A percentile compares a stretch with the other conserved stretches of the same genome.
phyloP scores from a whole-genome alignment of 768 basidiomycete genomes.

The Dioszegia hungarica region DNA sequence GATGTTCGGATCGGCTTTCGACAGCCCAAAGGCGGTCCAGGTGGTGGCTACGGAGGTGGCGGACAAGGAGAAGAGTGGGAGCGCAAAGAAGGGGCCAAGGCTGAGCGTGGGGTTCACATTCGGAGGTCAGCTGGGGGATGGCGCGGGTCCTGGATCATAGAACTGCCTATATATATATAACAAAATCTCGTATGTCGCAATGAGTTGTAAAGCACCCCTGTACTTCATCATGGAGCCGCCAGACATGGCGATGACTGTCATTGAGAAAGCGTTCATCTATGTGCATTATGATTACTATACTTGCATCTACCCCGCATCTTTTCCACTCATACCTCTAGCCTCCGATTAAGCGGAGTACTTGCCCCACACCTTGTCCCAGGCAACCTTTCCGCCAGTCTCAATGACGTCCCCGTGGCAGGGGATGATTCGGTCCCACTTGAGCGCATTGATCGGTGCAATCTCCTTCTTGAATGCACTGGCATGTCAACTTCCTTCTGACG shows the following conservation, averaged over 20 bases:
- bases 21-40: too few species aligned
- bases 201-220: too few species aligned
- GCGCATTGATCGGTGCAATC: slow-evolving; percentile 25
- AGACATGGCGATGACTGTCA: too few species aligned
- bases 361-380: slow-evolving; percentile 48
- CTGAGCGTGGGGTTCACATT: not conserved
- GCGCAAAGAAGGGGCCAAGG: not conserved
- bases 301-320: too few species aligned
- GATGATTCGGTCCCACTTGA: slow-evolving; percentile 45
- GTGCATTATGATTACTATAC: too few species aligned
- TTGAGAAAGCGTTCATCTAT: too few species aligned
- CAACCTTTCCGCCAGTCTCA: slow-evolving; percentile 59
- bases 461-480: slow-evolving; percentile 28
- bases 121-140: not conserved
- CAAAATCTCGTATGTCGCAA: too few species aligned
- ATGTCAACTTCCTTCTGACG: slow-evolving; percentile 23
- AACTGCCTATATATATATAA: too few species aligned
- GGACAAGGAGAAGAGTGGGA: too few species aligned
- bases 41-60: too few species aligned
- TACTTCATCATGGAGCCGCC: too few species aligned
- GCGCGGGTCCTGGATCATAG: too few species aligned
- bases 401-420: slow-evolving; percentile 59
- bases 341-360: slow-evolving; percentile 17
- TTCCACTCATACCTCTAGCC: not conserved
- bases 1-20: not conserved